These are phyloP conservation scores for Cystobasidium pallidum DNA, from an alignment of 1,284 basidiomycete species.

Conservation along the genomic window DNA sequence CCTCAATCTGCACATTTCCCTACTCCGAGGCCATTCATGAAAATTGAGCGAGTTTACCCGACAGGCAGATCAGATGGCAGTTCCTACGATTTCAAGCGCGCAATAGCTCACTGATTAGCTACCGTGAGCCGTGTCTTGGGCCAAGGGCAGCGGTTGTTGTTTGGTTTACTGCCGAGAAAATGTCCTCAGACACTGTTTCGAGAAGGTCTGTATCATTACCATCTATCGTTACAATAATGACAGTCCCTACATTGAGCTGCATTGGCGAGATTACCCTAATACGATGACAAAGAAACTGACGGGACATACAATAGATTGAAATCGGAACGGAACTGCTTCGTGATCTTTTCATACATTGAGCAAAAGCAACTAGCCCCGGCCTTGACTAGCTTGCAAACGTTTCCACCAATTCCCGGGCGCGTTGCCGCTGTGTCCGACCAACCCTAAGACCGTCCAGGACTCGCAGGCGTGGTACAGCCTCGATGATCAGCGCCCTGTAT, in stretches of 20 bases:
- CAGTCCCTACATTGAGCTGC: too few relatives aligned
- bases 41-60: conserved; percentile 26
- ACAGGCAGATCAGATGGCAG: conserved; percentile 31
- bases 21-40: conserved; percentile 36
- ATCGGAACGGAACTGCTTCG: too few relatives aligned
- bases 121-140: neutral
- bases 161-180: too few relatives aligned
- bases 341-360: neutral
- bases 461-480: conserved; percentile 67
- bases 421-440: conserved; percentile 41
- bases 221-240: too few relatives aligned
- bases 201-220: too few relatives aligned
- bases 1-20: conserved; percentile 41
- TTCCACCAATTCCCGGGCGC: conserved; percentile 44
- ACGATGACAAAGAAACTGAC: too few relatives aligned
- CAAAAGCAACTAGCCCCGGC: neutral
- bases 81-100: conserved; percentile 37
- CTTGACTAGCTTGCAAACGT: conserved; percentile 34
- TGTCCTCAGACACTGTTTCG: too few relatives aligned
- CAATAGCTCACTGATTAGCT: conserved; percentile 9
- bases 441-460: conserved; percentile 81
- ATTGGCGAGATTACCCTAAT: too few relatives aligned
- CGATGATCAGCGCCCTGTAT: conserved; percentile 84
- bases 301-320: too few relatives aligned
- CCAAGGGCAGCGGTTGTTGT: neutral